Base-by-base conservation (phyloP, 805 yeast species). In the Wickerhamiella nectarea region DNA sequence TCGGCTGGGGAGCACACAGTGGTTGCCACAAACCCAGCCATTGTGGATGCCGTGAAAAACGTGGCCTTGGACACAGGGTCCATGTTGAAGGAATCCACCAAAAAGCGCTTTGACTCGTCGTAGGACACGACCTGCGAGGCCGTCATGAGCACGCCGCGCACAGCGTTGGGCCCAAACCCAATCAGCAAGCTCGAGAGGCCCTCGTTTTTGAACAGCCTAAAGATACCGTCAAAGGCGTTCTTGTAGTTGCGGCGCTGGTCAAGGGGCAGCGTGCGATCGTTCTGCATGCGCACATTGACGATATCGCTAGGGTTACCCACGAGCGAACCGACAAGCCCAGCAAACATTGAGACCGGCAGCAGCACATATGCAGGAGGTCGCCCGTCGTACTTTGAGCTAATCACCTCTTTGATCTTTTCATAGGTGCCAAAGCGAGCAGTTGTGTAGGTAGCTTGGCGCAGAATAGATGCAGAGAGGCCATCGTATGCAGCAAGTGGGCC, bases 1-100 rank as follows among this genome's bases (percentile, higher is more conserved):
- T 84, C 95, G 8, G 87, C 94, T 1, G 95, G 95, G 1, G 94
- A 82, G 59, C 94, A 85, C 15, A 84, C 80, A 0, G 95, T 85
- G 0, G 95, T 84, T 6, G 95, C 95, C 4, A 84, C 84, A 28
- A 84, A 64, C 14, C 94, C 94, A 1, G 95, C 94, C 49, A 80
- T 56, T 48, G 84, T 65, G 3, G 89, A 78, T 0, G 94, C 83
- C 26, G 76, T 58, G 56, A 84, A 83, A 60, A 84, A 94, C 2
- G 94, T 83, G 0, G 76, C 53, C 50, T 75, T 74, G 43, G 76
- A 70, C 15, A 70, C 62, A 34, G 82, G 75, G 55, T 80, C 77
- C 62, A 77, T 60, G 3, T 64, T 58, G 2, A 74, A 44, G 4
- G 56, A 52, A 3, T 65, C 62, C 14, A 82, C 81, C 44, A 84